Evolutionary conservation across 2,329 filamentous ascomycete genomes (phyloP).

Genomic region (Alternaria sp.): DNA sequence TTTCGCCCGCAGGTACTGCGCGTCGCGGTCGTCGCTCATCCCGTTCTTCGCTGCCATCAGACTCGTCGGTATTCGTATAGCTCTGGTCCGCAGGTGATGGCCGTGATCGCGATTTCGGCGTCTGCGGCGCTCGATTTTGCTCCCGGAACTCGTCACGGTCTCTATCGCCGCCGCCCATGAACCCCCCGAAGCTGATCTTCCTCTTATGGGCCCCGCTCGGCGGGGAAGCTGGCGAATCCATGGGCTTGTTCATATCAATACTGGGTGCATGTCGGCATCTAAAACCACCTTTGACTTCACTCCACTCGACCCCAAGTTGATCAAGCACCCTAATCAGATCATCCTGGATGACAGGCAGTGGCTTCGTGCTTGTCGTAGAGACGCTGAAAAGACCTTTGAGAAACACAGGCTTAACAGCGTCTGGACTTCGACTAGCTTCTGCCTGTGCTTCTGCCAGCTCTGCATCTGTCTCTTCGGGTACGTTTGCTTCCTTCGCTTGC

Average conservation of each 20-base stretch:
- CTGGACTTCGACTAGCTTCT: slow-evolving; percentile 67
- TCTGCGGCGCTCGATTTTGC: slow-evolving; percentile 61
- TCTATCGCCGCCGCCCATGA: slow-evolving; percentile 61
- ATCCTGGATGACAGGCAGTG: slow-evolving; percentile 81
- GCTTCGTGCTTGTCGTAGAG: slow-evolving; percentile 92
- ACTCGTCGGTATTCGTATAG: slow-evolving; percentile 87
- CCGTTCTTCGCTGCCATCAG: slow-evolving; percentile 72
- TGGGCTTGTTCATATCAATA: slow-evolving; percentile 81
- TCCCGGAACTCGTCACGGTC: slow-evolving; percentile 77
- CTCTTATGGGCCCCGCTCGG: slow-evolving; percentile 66
- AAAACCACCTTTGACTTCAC: slow-evolving; percentile 93
- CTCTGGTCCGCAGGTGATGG: slow-evolving; percentile 68
- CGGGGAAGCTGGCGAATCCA: slow-evolving; percentile 60
- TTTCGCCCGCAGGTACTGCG: slow-evolving; percentile 75
- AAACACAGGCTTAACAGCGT: slow-evolving; percentile 91
- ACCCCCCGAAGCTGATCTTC: slow-evolving; percentile 84
- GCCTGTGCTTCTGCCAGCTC: slow-evolving; percentile 68
- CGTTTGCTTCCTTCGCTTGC: slow-evolving; percentile 75
- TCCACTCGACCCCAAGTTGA: slow-evolving; percentile 88
- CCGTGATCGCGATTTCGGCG: slow-evolving; percentile 56
- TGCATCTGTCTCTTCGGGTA: slow-evolving; percentile 89
- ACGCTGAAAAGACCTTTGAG: slow-evolving; percentile 97
- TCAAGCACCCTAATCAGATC: slow-evolving; percentile 92
- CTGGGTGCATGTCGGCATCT: slow-evolving; percentile 87
- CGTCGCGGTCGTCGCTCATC: slow-evolving; percentile 54